phyloP scores from a whole-genome alignment of 1,139 yeast species.

The Scheffersomyces lignicola region DNA sequence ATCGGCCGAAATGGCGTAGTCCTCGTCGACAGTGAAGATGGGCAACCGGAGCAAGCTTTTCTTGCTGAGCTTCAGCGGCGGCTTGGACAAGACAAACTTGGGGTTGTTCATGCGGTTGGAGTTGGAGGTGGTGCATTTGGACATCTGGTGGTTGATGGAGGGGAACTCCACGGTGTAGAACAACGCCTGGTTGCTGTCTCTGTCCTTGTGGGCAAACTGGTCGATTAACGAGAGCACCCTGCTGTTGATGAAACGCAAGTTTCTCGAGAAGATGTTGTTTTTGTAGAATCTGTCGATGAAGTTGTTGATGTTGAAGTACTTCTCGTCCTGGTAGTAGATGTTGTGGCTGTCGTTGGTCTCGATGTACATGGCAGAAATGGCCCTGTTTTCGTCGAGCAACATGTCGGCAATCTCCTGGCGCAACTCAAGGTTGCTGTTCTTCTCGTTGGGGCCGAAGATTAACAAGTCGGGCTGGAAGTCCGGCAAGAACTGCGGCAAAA shows the following conservation, averaged over 20 bases:
- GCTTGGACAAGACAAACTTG: not conserved
- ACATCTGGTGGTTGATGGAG: constrained; percentile 27
- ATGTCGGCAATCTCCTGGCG: constrained; percentile 4
- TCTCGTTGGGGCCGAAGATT: constrained; percentile 42
- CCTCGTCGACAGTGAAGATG: no score
- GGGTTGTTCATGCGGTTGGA: constrained; percentile 10
- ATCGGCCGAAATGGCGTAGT: no score
- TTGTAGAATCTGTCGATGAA: constrained; percentile 15
- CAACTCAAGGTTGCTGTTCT: constrained; percentile 11
- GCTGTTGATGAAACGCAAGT: constrained; percentile 25
- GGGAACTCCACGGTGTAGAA: constrained; percentile 33
- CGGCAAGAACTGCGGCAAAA: constrained; percentile 32
- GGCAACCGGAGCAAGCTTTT: no score
- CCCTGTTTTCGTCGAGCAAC: constrained; percentile 15
- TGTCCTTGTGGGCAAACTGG: constrained; percentile 1
- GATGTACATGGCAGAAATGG: constrained; percentile 29
- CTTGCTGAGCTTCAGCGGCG: not conserved
- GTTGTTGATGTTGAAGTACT: constrained; percentile 15
- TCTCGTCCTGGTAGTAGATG: constrained; percentile 36
- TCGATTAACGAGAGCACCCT: constrained; percentile 19
- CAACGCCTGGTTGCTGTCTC: constrained; percentile 6
- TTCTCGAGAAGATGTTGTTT: constrained; percentile 25
- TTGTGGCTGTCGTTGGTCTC: constrained; percentile 30
- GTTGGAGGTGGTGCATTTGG: constrained; percentile 24
- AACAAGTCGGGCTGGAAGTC: constrained; percentile 37